Evolutionary conservation across 2,329 filamentous ascomycete genomes (phyloP).

Genomic region (Phaeosphaeria sp.): DNA sequence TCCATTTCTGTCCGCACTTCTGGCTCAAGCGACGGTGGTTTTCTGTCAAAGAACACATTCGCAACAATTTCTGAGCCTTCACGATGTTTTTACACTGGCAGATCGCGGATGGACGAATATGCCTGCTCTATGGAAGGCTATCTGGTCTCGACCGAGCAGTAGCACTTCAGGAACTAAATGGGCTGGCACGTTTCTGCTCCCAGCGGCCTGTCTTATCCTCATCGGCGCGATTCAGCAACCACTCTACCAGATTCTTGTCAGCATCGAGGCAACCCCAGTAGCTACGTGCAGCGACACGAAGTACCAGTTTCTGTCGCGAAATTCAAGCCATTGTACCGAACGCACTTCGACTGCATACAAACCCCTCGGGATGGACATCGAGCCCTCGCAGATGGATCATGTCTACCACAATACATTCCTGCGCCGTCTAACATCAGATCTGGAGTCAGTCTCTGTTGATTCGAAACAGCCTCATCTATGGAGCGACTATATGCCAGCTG

Average conservation of each 20-base stretch:
- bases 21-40: constrained; percentile 6
- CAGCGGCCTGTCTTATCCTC: background rate
- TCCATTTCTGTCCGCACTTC: constrained; percentile 5
- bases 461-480: background rate
- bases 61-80: constrained; percentile 2
- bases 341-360: background rate
- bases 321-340: background rate
- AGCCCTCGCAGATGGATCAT: constrained; percentile 12
- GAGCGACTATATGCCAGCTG: background rate
- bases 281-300: background rate
- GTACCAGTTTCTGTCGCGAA: background rate
- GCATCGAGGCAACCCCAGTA: background rate
- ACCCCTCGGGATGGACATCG: constrained; percentile 10
- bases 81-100: background rate
- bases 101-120: constrained; percentile 8
- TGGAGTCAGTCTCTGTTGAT: background rate
- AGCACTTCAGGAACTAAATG: background rate
- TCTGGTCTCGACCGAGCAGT: background rate
- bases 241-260: constrained; percentile 6
- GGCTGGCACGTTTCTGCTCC: background rate
- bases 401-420: background rate
- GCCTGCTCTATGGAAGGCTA: background rate
- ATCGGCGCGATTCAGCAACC: constrained; percentile 8
- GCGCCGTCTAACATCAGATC: background rate
- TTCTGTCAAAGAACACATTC: constrained; percentile 2